phyloP scores from a whole-genome alignment of 1,284 basidiomycete genomes.

The Malassezia sympodialis region DNA sequence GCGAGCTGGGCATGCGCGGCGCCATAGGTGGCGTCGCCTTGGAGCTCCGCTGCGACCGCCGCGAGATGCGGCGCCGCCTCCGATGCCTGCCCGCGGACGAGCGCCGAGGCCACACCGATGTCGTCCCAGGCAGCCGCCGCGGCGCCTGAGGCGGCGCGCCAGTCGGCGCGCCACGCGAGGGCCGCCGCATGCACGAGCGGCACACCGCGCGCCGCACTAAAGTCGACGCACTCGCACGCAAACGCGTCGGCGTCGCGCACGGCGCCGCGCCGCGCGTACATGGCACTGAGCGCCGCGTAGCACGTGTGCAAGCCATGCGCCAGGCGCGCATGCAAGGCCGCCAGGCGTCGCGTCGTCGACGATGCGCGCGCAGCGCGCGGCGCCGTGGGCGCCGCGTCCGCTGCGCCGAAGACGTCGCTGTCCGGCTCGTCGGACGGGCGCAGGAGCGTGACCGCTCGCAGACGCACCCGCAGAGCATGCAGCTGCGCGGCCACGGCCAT shows the following conservation, averaged over 20 bases:
- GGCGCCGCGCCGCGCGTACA: constrained; percentile 34
- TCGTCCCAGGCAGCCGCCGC: constrained; percentile 1
- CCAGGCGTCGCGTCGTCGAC: not conserved
- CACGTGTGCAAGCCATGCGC: not conserved
- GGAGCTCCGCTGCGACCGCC: not conserved
- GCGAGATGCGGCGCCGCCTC: not conserved
- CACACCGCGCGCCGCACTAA: constrained; percentile 21
- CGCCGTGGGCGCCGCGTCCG: not conserved
- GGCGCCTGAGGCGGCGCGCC: constrained; percentile 20
- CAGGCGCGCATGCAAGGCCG: constrained; percentile 6
- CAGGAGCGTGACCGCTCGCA: constrained; percentile 5
- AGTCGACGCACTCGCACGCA: constrained; percentile 32
- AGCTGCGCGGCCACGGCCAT: not conserved
- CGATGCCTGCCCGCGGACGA: not conserved
- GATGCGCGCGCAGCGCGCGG: not conserved
- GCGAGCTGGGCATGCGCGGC: not conserved
- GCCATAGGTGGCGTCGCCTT: not conserved
- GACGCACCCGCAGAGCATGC: constrained; percentile 7
- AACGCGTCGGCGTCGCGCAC: constrained; percentile 34
- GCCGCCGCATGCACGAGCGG: constrained; percentile 23
- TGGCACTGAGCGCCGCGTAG: constrained; percentile 22
- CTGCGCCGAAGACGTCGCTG: not conserved
- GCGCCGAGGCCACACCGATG: not conserved
- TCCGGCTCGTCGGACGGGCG: not conserved
- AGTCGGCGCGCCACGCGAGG: constrained; percentile 26